These are phyloP conservation scores for Millerozyma acaciae DNA, from an alignment of 805 yeast genomes.

Conservation along the genomic window DNA sequence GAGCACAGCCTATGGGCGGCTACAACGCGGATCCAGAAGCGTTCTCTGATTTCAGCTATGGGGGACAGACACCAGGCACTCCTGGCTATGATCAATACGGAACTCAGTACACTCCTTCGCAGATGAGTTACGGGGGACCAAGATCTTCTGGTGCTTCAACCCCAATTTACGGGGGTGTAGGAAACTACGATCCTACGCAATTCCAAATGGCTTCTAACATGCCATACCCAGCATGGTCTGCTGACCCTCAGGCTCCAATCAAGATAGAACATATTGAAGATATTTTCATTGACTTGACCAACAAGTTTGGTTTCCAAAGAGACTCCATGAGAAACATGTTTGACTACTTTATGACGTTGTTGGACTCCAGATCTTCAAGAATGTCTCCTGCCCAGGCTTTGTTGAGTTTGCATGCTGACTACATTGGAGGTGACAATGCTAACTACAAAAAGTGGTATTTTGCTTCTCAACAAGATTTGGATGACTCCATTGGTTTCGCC, in stretches of 20 bases:
- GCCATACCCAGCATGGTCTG: conserved; percentile 99
- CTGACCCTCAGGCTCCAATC: conserved; percentile 86
- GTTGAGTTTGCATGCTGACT: conserved; percentile 78
- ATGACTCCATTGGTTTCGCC: conserved; percentile 78
- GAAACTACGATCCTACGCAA: conserved; percentile 54
- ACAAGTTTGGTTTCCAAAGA: conserved; percentile 86
- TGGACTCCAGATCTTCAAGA: conserved; percentile 81
- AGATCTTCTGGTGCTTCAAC: conserved; percentile 93
- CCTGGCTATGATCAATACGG: conserved; percentile 67
- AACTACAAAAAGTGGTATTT: conserved; percentile 86
- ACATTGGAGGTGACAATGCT: conserved; percentile 83
- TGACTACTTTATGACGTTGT: conserved; percentile 79
- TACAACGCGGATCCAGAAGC: conserved; percentile 55
- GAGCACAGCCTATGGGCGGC: conserved; percentile 23
- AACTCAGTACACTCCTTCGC: conserved; percentile 78
- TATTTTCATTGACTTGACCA: conserved; percentile 76
- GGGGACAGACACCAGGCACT: conserved; percentile 49
- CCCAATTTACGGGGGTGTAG: conserved; percentile 74
- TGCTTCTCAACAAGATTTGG: conserved; percentile 84
- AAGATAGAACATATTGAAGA: conserved; percentile 82
- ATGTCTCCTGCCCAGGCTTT: conserved; percentile 88
- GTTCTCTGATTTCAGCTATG: conserved; percentile 64
- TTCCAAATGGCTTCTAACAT: conserved; percentile 73
- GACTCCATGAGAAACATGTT: conserved; percentile 90
- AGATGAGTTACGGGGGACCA: conserved; percentile 80